Evolutionary conservation across 352 stramenopile species (phyloP).

Genomic region (Phytophthora fragariaefolia): DNA sequence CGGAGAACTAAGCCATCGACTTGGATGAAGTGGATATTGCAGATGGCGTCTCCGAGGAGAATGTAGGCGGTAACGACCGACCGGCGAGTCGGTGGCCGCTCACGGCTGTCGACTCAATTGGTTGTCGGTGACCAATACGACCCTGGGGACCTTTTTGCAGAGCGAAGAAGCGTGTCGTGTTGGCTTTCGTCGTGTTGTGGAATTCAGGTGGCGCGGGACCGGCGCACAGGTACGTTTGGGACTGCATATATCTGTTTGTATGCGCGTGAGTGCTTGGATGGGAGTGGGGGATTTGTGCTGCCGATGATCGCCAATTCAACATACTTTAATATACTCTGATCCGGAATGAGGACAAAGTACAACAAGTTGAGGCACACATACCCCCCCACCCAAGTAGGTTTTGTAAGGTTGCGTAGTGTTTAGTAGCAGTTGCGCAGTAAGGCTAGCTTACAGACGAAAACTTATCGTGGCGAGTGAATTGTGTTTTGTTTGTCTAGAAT

Average conservation of each 20-base stretch:
- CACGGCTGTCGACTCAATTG: constrained; percentile 15
- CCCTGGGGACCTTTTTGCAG: constrained; percentile 39
- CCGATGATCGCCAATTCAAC: constrained; percentile 65
- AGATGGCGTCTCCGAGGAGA: constrained; percentile 12
- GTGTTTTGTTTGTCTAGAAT: neutral
- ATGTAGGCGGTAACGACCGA: constrained; percentile 20
- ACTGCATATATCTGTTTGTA: constrained; percentile 16
- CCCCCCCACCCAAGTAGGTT: too few species aligned
- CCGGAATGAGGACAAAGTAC: constrained; percentile 63
- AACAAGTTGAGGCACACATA: constrained; percentile 57
- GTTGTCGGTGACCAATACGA: constrained; percentile 37
- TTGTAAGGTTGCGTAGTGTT: neutral
- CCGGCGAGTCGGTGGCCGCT: constrained; percentile 7
- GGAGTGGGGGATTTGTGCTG: constrained; percentile 31
- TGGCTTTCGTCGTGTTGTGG: constrained; percentile 13
- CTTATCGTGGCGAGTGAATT: too few species aligned
- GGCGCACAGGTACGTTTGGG: constrained; percentile 23
- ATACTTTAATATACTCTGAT: constrained; percentile 91
- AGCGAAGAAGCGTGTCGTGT: constrained; percentile 32
- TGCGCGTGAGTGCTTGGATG: constrained; percentile 1
- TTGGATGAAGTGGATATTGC: constrained; percentile 15
- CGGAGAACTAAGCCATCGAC: constrained; percentile 91
- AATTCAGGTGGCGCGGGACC: constrained; percentile 11
- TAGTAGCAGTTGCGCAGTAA: neutral
- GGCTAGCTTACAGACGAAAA: neutral